A percentile compares a stretch with the other conserved stretches of the same genome.
phyloP scores from a whole-genome alignment of 495 filamentous ascomycete species.

The Penicillium nucicola region DNA sequence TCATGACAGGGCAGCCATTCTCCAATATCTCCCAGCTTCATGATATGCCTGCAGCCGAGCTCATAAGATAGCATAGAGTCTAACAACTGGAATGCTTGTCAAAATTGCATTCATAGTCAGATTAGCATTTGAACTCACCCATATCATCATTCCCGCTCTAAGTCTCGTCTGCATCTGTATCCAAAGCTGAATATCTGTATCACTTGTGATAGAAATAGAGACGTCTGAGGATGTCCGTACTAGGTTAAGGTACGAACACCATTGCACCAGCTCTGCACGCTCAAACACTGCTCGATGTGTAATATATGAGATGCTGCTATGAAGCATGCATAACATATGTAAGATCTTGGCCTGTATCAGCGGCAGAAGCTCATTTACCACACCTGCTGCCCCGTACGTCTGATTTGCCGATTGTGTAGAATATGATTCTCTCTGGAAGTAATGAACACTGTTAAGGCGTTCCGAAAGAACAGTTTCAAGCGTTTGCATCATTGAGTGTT shows the following conservation, averaged over 20 bases:
- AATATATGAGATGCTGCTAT: not conserved
- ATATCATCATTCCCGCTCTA: conserved; percentile 1
- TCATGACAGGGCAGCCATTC: conserved; percentile 1
- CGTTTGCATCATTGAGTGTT: not conserved
- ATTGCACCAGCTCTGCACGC: not conserved
- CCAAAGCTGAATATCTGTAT: not conserved
- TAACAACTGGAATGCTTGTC: not conserved
- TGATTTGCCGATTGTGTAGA: no score
- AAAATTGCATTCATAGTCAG: no score
- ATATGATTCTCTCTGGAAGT: no score
- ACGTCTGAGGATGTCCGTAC: not conserved
- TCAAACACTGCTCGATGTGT: not conserved
- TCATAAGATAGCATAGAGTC: conserved; percentile 2
- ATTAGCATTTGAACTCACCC: not conserved
- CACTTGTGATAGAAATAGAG: not conserved
- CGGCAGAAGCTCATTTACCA: not conserved
- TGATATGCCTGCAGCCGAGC: not conserved
- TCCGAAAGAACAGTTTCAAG: no score
- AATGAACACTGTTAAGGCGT: no score
- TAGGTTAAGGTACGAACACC: conserved; percentile 1
- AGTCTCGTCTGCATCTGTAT: not conserved
- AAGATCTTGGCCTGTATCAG: conserved; percentile 1
- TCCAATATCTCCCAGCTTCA: not conserved
- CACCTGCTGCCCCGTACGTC: no score
- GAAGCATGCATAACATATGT: conserved; percentile 1